Conservation (phyloP, 306 rosid species). For the Arachis hypogaea region DNA sequence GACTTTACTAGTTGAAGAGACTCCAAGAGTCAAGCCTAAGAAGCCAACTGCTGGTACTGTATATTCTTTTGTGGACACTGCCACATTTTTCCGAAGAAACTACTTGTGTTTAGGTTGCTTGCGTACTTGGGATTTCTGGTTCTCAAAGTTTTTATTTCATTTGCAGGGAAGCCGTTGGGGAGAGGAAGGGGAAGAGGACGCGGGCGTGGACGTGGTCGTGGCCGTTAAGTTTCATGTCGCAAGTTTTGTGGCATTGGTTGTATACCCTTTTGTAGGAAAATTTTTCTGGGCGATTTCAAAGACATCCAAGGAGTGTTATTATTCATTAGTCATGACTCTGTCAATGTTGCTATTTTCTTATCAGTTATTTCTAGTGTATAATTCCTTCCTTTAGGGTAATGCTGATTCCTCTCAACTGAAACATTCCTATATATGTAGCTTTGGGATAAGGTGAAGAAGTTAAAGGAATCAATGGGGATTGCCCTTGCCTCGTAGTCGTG, state of each 20-base stretch:
- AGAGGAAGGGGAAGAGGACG: slow-evolving; percentile 85
- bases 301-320: slow-evolving; percentile 41
- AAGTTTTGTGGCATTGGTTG: slow-evolving; percentile 52
- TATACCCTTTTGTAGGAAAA: slow-evolving; percentile 52
- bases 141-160: slow-evolving; percentile 21
- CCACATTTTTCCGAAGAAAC: neutral
- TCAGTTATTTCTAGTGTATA: slow-evolving; percentile 32
- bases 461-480: slow-evolving; percentile 3
- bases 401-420: neutral
- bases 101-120: neutral
- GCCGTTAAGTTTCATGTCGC: slow-evolving; percentile 48
- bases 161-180: slow-evolving; percentile 82
- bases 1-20: slow-evolving; percentile 53
- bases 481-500: neutral
- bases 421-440: slow-evolving; percentile 9
- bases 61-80: slow-evolving; percentile 6
- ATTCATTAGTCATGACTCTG: slow-evolving; percentile 35
- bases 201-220: slow-evolving; percentile 88
- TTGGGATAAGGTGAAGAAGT: slow-evolving; percentile 3
- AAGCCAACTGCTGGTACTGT: slow-evolving; percentile 89
- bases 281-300: slow-evolving; percentile 42
- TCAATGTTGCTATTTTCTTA: slow-evolving; percentile 36
- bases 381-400: slow-evolving; percentile 26
- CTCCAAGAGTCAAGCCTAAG: slow-evolving; percentile 93
- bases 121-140: neutral